Conservation (phyloP, 75 land plant species). For the Ceratopteris richardii region DNA sequence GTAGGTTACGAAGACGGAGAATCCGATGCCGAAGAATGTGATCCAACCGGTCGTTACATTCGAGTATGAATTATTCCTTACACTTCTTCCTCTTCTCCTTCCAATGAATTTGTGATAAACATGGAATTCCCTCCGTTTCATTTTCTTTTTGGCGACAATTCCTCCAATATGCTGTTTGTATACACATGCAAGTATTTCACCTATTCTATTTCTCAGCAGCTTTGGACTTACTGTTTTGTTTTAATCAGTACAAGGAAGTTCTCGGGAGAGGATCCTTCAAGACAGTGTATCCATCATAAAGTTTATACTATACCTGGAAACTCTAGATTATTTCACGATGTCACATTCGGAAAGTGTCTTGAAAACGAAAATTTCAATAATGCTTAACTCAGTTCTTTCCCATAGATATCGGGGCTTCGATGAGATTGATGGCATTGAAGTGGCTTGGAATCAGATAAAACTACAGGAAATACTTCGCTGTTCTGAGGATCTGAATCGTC, state of each 20-base stretch:
- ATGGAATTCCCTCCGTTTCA: too few species aligned
- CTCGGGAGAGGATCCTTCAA: constrained; percentile 84
- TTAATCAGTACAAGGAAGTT: constrained; percentile 68
- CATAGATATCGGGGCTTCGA: constrained; percentile 71
- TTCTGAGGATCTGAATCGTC: constrained; percentile 70
- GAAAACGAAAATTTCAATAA: too few species aligned
- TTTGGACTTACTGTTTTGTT: neutral
- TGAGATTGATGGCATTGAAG: constrained; percentile 76
- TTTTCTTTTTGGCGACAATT: too few species aligned
- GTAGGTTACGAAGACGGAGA: too few species aligned
- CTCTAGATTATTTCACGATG: too few species aligned
- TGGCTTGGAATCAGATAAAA: constrained; percentile 87
- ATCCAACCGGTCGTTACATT: neutral
- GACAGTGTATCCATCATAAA: constrained; percentile 76
- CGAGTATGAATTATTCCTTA: neutral
- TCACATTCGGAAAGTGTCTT: too few species aligned
- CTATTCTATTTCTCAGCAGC: too few species aligned
- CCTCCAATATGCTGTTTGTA: too few species aligned
- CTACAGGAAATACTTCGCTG: constrained; percentile 50
- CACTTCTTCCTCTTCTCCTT: too few species aligned
- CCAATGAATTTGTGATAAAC: too few species aligned
- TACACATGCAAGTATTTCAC: too few species aligned
- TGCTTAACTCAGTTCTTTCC: neutral
- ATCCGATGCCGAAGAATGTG: neutral
- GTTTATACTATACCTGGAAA: neutral